Evolutionary conservation across 1,284 basidiomycete genomes (phyloP), one percentile per base, ranked within the genome.

Genomic region (Neonothopanus nambi): DNA sequence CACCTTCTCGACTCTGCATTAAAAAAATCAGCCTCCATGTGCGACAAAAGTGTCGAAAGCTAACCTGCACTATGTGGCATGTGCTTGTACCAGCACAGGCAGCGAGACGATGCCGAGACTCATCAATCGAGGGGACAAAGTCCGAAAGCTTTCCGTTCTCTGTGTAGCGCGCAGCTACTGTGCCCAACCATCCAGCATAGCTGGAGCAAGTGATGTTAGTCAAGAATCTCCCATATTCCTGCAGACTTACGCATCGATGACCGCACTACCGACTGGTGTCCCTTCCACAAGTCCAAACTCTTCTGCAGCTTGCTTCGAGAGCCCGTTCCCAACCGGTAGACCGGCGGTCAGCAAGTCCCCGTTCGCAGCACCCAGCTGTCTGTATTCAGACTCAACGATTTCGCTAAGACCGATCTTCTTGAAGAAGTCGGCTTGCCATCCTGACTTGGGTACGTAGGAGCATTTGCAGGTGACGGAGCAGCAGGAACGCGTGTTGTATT

Each of bases 171-270:
- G 95, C 95, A 7, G 92, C 96, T 36, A 98, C 86, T 0, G 96
- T 98, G 17, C 97, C 96, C 62, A 99, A 79, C 96, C 96, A 99
- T n/a, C 96, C 96, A 2, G 96, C 94, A 70, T 98, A 98, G 5
- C 90, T 93, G 59, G 20, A 55, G 33, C 43, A 5, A 15, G 24
- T 23, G 43, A 48, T 60, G 12, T 58, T 36, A 21, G 20, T 37
- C 15, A 5, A 15, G 21, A 43, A 17, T 39, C 5, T 35, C 20
- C 3, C n/a, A 24, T 38, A 23, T 15, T 23, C 17, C n/a, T 35
- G 41, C 57, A 39, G 59, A 73, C 85, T 67, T 65, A 95, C 81
- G 95, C 96, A 64, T 99, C 96, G 63, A 99, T 98, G 43, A 99
- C 82, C 20, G 86, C 95, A 60, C 93, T 95, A 5, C 95, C 95